Evolutionary conservation across 352 stramenopile genomes (phyloP).

Genomic region (Nothophytophthora sp.): DNA sequence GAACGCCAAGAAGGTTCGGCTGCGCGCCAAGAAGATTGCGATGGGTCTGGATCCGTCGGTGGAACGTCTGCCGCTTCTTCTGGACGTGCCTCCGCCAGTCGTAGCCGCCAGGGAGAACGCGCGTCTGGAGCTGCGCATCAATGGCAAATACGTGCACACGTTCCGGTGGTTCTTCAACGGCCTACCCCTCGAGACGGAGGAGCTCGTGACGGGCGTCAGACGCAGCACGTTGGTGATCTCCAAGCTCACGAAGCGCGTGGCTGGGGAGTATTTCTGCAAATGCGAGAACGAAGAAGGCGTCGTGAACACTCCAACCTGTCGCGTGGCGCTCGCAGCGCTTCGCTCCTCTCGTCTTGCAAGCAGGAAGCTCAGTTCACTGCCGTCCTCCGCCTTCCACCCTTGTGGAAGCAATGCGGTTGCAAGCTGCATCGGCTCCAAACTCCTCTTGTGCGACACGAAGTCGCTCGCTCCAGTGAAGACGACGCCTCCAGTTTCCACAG

Average conservation of each 20-base stretch:
- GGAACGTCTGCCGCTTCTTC: constrained; percentile 37
- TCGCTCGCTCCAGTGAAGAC: constrained; percentile 14
- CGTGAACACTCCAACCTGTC: constrained; percentile 29
- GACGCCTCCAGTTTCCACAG: constrained; percentile 12
- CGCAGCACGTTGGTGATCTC: constrained; percentile 39
- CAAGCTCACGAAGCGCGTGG: constrained; percentile 41
- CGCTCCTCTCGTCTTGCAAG: constrained; percentile 15
- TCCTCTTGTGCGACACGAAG: constrained; percentile 26
- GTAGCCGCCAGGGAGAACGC: constrained; percentile 28
- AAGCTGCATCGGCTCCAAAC: constrained; percentile 12
- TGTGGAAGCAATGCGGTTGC: constrained; percentile 17
- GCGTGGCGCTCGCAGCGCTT: constrained; percentile 33
- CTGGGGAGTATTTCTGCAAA: constrained; percentile 59
- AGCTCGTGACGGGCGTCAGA: constrained; percentile 21
- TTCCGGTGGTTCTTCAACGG: constrained; percentile 64
- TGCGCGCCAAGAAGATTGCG: constrained; percentile 64
- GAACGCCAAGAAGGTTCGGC: constrained; percentile 36
- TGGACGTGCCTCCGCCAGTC: constrained; percentile 22
- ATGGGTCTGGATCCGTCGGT: constrained; percentile 54
- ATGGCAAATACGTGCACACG: constrained; percentile 34
- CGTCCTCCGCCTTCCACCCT: constrained; percentile 21
- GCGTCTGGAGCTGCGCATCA: constrained; percentile 38
- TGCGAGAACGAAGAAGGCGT: constrained; percentile 67
- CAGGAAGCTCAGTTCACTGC: constrained; percentile 28
- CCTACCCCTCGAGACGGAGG: constrained; percentile 12